These are phyloP conservation scores for Euphrasia confusa DNA, from an alignment of 257 asterid species.

Conservation along the genomic window DNA sequence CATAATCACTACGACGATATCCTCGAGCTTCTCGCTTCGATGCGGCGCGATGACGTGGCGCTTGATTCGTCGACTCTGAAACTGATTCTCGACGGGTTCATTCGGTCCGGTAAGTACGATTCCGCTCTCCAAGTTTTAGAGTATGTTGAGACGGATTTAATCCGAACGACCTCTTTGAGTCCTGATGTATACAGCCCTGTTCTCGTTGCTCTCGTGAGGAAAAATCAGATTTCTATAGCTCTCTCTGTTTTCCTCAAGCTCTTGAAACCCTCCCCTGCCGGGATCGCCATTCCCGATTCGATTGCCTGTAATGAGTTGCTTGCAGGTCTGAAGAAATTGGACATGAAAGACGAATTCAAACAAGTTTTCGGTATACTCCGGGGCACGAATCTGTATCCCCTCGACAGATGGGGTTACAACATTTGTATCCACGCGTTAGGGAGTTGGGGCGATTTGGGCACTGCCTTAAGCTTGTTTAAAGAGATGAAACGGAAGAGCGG, in stretches of 20 bases:
- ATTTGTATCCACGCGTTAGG: constrained; percentile 86
- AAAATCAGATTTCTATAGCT: constrained; percentile 58
- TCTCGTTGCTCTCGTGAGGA: constrained; percentile 67
- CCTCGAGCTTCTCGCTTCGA: constrained; percentile 44
- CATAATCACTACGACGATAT: constrained; percentile 46
- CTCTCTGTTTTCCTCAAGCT: constrained; percentile 67
- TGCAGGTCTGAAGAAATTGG: constrained; percentile 68
- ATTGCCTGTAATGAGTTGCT: constrained; percentile 85
- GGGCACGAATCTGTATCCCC: constrained; percentile 47
- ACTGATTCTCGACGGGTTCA: constrained; percentile 62
- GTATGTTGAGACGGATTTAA: constrained; percentile 47
- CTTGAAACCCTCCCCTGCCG: constrained; percentile 37
- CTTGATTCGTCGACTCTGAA: constrained; percentile 62
- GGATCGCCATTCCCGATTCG: constrained; percentile 46
- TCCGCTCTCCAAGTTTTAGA: constrained; percentile 62
- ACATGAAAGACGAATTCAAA: constrained; percentile 61
- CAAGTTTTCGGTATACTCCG: constrained; percentile 55
- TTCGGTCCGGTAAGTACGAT: constrained; percentile 58
- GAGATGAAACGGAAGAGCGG: constrained; percentile 79
- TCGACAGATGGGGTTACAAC: constrained; percentile 81
- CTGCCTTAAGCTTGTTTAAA: constrained; percentile 62
- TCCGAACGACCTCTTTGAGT: constrained; percentile 35
- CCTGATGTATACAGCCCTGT: constrained; percentile 58
- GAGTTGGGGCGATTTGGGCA: constrained; percentile 66
- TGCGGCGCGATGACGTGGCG: constrained; percentile 49